phyloP scores from a whole-genome alignment of 106 monocot genomes.

The Hemerocallis citrina region DNA sequence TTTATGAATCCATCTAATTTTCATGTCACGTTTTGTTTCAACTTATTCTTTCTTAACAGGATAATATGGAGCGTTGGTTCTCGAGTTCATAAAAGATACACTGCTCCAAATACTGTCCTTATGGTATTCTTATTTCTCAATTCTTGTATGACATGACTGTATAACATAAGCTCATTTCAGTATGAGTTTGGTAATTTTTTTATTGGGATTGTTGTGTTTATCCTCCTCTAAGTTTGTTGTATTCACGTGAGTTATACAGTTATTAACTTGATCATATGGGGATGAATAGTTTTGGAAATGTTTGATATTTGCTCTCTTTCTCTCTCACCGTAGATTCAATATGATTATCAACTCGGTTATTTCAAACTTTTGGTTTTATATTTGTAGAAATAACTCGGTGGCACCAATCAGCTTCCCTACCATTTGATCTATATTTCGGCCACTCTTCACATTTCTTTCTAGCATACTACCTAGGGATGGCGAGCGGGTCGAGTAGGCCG shows the following conservation, averaged over 20 bases:
- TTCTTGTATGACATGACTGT: neutral
- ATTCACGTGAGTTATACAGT: neutral
- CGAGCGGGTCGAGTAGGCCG: too few relatives aligned
- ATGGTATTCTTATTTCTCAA: conserved; percentile 39
- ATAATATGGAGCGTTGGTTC: conserved; percentile 87
- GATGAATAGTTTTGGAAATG: neutral
- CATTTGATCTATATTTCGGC: too few relatives aligned
- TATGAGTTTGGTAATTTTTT: neutral
- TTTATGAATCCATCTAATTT: neutral
- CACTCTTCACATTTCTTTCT: too few relatives aligned
- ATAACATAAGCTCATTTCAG: neutral
- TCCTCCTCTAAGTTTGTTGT: neutral
- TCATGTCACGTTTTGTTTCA: neutral
- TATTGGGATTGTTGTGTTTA: neutral
- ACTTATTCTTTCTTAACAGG: conserved; percentile 30
- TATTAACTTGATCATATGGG: neutral
- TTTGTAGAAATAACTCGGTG: too few relatives aligned
- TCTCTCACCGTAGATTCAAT: too few relatives aligned
- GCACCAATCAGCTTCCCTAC: too few relatives aligned
- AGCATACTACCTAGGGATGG: too few relatives aligned
- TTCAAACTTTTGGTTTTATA: too few relatives aligned
- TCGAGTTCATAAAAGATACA: conserved; percentile 67
- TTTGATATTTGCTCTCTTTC: too few relatives aligned
- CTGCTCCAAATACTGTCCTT: conserved; percentile 44
- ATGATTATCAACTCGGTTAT: too few relatives aligned